Conservation (phyloP, 2,329 filamentous ascomycete genomes). For the Botrytis fragariae region DNA sequence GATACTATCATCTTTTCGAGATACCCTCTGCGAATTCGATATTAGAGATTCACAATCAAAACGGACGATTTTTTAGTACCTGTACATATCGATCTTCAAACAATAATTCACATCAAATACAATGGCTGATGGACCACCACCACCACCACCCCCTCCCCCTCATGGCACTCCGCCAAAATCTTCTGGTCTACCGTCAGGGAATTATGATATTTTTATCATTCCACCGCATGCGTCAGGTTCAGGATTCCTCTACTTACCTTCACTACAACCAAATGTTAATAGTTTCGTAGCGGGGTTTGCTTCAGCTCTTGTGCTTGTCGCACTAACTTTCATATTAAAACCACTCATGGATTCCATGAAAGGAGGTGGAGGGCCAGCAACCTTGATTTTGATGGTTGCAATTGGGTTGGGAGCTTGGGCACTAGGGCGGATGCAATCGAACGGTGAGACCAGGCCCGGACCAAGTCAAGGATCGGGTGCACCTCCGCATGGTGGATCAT, state of each 20-base stretch:
- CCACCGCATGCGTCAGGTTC: slow-evolving; percentile 85
- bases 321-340: slow-evolving; percentile 69
- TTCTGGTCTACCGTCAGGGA: slow-evolving; percentile 74
- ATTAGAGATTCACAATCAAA: neutral
- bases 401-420: slow-evolving; percentile 80
- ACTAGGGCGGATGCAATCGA: slow-evolving; percentile 60
- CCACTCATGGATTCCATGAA: slow-evolving; percentile 70
- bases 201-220: slow-evolving; percentile 97
- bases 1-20: neutral
- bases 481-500: slow-evolving; percentile 24
- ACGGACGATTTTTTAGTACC: neutral
- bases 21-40: slow-evolving; percentile 8
- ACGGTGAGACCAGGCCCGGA: slow-evolving; percentile 41
- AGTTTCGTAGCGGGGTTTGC: slow-evolving; percentile 88
- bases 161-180: slow-evolving; percentile 77
- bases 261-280: slow-evolving; percentile 78
- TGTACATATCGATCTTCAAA: slow-evolving; percentile 1
- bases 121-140: slow-evolving; percentile 45
- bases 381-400: slow-evolving; percentile 67
- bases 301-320: slow-evolving; percentile 69
- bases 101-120: slow-evolving; percentile 8
- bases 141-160: slow-evolving; percentile 77
- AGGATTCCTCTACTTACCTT: slow-evolving; percentile 93
- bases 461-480: slow-evolving; percentile 28
- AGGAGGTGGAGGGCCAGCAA: slow-evolving; percentile 69